A percentile compares a stretch with the other conserved stretches of the same genome.
Conservation (phyloP, 1,139 yeast genomes). For the Debaryomycetaceae sp. region DNA sequence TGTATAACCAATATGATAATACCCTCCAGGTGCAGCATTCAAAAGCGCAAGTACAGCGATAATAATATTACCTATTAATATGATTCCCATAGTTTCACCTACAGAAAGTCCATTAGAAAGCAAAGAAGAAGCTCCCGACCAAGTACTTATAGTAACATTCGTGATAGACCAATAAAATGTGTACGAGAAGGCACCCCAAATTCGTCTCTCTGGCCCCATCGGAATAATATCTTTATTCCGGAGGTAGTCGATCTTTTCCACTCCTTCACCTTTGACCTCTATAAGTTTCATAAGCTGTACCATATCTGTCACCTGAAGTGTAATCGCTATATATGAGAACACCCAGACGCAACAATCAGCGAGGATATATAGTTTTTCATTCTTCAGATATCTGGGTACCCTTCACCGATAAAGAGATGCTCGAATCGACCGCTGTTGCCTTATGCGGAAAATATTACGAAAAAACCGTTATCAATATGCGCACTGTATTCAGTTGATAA, state of each 20-base stretch:
- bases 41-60: slow-evolving; percentile 15
- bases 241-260: slow-evolving; percentile 1
- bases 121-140: slow-evolving; percentile 18
- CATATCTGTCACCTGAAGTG: background rate
- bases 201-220: slow-evolving; percentile 15
- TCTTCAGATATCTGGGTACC: background rate
- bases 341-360: background rate
- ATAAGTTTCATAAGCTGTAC: background rate
- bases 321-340: background rate
- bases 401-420: background rate
- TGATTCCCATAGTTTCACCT: slow-evolving; percentile 18
- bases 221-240: slow-evolving; percentile 17
- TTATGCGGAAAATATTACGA: no score
- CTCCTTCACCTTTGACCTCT: slow-evolving; percentile 1
- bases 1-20: slow-evolving; percentile 20
- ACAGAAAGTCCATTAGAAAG: slow-evolving; percentile 15
- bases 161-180: slow-evolving; percentile 21
- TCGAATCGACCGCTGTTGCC: background rate
- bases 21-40: slow-evolving; percentile 18
- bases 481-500: no score
- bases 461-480: no score
- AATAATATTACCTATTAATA: slow-evolving; percentile 15
- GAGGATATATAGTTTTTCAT: background rate
- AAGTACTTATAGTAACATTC: slow-evolving; percentile 18
- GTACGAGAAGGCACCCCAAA: slow-evolving; percentile 20